Percentiles rank a stretch among this genome's conserved stretches.
phyloP scores from a whole-genome alignment of 768 basidiomycete genomes.

The Stropharia rugosoannulata region DNA sequence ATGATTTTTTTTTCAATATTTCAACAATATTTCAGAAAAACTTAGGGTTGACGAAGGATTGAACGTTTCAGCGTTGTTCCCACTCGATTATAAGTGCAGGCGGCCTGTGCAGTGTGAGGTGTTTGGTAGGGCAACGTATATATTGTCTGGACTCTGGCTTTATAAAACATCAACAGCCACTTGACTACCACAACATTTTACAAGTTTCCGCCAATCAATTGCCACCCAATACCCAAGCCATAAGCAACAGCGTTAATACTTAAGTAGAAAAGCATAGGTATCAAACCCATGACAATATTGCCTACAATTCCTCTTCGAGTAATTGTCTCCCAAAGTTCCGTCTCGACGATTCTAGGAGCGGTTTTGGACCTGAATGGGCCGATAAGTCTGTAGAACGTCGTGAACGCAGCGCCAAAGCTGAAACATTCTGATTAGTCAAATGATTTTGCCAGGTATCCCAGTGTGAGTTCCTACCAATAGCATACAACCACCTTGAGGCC shows the following conservation, averaged over 20 bases:
- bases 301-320: slow-evolving; percentile 51
- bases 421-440: no score
- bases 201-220: slow-evolving; percentile 5
- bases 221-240: slow-evolving; percentile 9
- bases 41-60: no score
- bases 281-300: slow-evolving; percentile 57
- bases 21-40: no score
- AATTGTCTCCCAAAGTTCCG: slow-evolving; percentile 63
- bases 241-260: slow-evolving; percentile 7
- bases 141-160: no score
- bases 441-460: no score
- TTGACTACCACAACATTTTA: not conserved
- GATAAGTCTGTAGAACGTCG: slow-evolving; percentile 54
- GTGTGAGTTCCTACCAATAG: slow-evolving; percentile 43
- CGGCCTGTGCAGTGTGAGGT: no score
- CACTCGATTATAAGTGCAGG: no score
- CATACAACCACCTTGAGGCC: slow-evolving; percentile 49
- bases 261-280: slow-evolving; percentile 48
- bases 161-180: not conserved
- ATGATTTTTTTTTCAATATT: no score
- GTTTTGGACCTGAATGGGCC: slow-evolving; percentile 45
- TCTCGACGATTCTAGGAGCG: slow-evolving; percentile 45
- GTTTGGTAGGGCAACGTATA: no score
- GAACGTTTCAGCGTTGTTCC: no score
- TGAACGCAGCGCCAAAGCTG: slow-evolving; percentile 61